These are phyloP conservation scores for Cercophora sp. DNA, from an alignment of 495 filamentous ascomycete species.

Conservation along the genomic window DNA sequence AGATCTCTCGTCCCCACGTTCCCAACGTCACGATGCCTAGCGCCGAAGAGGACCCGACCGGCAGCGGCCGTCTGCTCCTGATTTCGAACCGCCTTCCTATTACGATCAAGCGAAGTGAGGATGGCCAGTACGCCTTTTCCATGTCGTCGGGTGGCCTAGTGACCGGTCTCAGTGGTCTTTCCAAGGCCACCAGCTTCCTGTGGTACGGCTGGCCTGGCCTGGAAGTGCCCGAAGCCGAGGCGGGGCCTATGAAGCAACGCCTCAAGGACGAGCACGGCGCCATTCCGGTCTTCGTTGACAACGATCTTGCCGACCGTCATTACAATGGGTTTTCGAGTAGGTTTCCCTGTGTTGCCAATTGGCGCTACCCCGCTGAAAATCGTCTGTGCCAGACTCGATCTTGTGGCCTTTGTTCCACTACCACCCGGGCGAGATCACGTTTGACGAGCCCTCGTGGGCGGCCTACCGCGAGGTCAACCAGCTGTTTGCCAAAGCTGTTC, in stretches of 20 bases:
- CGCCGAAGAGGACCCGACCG: conserved; percentile 16
- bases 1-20: no score
- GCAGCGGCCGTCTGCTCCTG: conserved; percentile 60
- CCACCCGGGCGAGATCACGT: conserved; percentile 87
- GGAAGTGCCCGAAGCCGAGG: conserved; percentile 71
- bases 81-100: conserved; percentile 93
- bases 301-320: conserved; percentile 73
- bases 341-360: conserved; percentile 22
- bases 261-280: conserved; percentile 70
- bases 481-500: conserved; percentile 75
- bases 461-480: conserved; percentile 85
- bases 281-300: conserved; percentile 72
- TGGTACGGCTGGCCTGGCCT: conserved; percentile 98
- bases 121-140: conserved; percentile 74
- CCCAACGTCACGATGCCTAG: conserved; percentile 31
- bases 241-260: conserved; percentile 59
- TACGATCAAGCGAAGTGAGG: conserved; percentile 86
- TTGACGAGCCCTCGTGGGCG: conserved; percentile 80
- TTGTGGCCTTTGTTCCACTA: conserved; percentile 97
- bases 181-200: conserved; percentile 86
- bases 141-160: conserved; percentile 96
- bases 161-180: conserved; percentile 81
- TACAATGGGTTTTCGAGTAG: conserved; percentile 87
- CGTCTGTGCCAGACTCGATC: conserved; percentile 67
- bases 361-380: background rate